These are phyloP conservation scores for Dothistroma septosporum DNA, from an alignment of 2,329 filamentous ascomycete species.

Conservation along the genomic window DNA sequence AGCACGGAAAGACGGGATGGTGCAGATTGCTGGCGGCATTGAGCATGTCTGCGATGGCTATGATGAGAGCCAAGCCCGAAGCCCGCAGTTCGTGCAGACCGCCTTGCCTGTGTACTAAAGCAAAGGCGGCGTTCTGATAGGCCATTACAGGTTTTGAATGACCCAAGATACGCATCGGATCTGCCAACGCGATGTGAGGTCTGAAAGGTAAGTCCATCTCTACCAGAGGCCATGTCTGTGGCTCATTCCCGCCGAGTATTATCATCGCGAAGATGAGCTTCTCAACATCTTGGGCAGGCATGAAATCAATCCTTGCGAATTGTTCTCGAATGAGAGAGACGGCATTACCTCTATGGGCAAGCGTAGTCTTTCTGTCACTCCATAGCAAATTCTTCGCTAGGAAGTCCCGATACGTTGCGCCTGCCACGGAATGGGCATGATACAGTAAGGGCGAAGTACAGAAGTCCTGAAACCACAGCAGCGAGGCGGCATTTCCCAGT, in stretches of 20 bases:
- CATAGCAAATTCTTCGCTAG: neutral
- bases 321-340: neutral
- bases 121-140: constrained; percentile 2
- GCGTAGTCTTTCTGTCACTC: neutral
- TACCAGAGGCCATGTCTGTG: neutral
- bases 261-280: constrained; percentile 2
- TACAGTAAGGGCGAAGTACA: constrained; percentile 2
- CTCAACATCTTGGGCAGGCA: neutral
- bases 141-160: neutral
- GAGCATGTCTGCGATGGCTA: neutral
- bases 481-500: neutral
- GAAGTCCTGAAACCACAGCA: constrained; percentile 7
- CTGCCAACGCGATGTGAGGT: neutral
- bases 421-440: constrained; percentile 3
- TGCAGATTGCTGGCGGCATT: neutral
- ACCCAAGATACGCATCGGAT: constrained; percentile 1
- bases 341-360: neutral
- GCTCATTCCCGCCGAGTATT: neutral
- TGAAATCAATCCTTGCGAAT: neutral
- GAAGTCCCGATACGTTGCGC: constrained; percentile 1
- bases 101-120: neutral
- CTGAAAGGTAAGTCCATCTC: constrained; percentile 2
- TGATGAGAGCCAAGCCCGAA: neutral
- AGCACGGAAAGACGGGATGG: constrained; percentile 1
- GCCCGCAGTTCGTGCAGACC: neutral